Conservation (phyloP, 805 yeast species). For the Teunomyces stri region DNA sequence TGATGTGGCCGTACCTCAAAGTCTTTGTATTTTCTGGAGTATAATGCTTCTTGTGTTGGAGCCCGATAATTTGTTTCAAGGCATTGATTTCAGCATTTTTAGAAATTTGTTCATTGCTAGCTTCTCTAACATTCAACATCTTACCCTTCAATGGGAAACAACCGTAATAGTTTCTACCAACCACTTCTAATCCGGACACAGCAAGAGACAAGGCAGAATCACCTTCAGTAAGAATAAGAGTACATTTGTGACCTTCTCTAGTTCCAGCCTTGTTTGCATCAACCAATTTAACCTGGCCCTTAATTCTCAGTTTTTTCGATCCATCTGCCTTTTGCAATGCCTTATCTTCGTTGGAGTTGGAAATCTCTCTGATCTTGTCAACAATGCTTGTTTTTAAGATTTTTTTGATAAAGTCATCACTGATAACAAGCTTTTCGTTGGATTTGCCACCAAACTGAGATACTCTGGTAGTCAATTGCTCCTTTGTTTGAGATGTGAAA, state of each 20-base stretch:
- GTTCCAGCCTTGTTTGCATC: constrained; percentile 98
- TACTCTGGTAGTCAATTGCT: constrained; percentile 85
- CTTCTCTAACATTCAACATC: constrained; percentile 92
- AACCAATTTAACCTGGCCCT: constrained; percentile 84
- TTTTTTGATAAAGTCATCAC: constrained; percentile 72
- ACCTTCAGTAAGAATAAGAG: constrained; percentile 93
- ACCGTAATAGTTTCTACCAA: constrained; percentile 93
- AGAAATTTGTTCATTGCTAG: constrained; percentile 90
- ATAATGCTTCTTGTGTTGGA: constrained; percentile 87
- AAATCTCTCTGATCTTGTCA: constrained; percentile 79
- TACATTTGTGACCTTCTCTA: constrained; percentile 85
- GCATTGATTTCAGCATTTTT: constrained; percentile 95
- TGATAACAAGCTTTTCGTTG: constrained; percentile 54
- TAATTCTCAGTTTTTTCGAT: constrained; percentile 73
- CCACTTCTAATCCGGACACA: constrained; percentile 89
- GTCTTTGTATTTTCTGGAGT: constrained; percentile 57
- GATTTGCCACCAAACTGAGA: constrained; percentile 83
- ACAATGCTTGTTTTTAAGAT: constrained; percentile 62
- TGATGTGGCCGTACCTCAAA: constrained; percentile 90
- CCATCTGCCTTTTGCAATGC: constrained; percentile 91
- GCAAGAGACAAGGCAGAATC: constrained; percentile 94
- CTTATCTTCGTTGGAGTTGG: constrained; percentile 84
- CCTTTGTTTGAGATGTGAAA: constrained; percentile 96
- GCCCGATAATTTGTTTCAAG: constrained; percentile 89
- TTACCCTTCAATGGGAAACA: constrained; percentile 96